A percentile compares a stretch with the other conserved stretches of the same genome.
Conservation (phyloP, 2,329 filamentous ascomycete species). For the Phoma herbarum region DNA sequence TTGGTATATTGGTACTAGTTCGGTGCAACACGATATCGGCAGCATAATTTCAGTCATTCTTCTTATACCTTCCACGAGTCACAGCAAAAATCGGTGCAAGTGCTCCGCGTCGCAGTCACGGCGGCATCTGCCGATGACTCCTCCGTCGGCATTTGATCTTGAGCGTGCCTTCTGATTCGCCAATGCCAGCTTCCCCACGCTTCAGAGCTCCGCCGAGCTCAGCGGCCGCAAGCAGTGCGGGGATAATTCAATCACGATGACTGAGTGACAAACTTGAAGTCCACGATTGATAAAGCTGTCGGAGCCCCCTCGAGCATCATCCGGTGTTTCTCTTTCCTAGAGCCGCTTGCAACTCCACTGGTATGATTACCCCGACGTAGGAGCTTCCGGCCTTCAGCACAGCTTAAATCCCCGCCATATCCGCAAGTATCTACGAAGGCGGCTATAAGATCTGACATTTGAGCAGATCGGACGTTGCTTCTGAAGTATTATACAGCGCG, state of each 20-base stretch:
- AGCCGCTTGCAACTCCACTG: not conserved
- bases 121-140: conserved; percentile 11
- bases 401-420: not conserved
- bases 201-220: conserved; percentile 8
- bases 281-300: not conserved
- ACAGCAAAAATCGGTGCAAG: not conserved
- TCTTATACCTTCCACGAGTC: not conserved
- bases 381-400: not conserved
- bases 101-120: not conserved
- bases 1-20: not conserved
- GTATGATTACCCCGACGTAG: not conserved
- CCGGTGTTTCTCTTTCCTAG: too few relatives aligned
- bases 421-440: not conserved
- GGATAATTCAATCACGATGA: conserved; percentile 1
- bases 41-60: not conserved
- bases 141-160: conserved; percentile 7
- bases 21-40: not conserved
- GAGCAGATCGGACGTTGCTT: not conserved
- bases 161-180: conserved; percentile 8
- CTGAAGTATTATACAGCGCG: not conserved
- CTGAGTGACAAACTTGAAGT: not conserved
- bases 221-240: conserved; percentile 7
- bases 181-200: conserved; percentile 13
- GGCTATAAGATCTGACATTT: not conserved
- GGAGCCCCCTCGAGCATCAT: not conserved